Base-by-base conservation (phyloP, 2,329 filamentous ascomycete species). In the Clonostachys sp. region DNA sequence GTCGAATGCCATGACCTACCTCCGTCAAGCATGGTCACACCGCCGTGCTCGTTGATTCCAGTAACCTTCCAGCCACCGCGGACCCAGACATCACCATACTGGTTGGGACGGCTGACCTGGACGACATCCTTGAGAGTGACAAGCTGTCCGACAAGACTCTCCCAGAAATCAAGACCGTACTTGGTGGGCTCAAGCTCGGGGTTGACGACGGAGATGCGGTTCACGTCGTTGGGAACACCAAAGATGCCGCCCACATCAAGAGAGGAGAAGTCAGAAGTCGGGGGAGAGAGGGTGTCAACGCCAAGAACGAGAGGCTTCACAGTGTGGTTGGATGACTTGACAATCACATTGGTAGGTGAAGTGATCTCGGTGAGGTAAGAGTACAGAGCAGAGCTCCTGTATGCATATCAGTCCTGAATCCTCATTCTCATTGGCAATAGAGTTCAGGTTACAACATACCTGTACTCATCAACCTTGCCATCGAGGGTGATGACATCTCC, bases 91-190 rank as follows among this genome's bases (percentile, higher is more conserved):
- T 89, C 85, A 20, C 84, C 83, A 57, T 75, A 87, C 46, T 63
- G 68, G 59, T 83, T 88, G 3, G 85, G 80, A 47, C 78, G 78
- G 45, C 74, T 72, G 42, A 87, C 63, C 41, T 79, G 81, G 12
- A 68, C 73, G 2, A 81, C 77, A 42, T 66, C 72, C 53, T 72
- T 72, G 42, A 89, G 67, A 1, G 80, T 86, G 13, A 89, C 84
- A 8, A 87, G 70, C 63, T 88, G 83, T 30, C 84, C 86, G 46
- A 70, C 72, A 49, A 89, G 64, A 51, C 78, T 83, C 72, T 89
- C 82, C 86, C 85, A 89, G 59, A 88, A 89, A 61, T 89, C 86
- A 33, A 89, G 68, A 3, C 85, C 86, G 57, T 83, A 89, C 40
- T 69, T 65, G 18, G 67, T 65, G 3, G 84, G 84, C 50, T 84